Conservation (phyloP, 257 asterid species). For the Craterostigma plantagineum region DNA sequence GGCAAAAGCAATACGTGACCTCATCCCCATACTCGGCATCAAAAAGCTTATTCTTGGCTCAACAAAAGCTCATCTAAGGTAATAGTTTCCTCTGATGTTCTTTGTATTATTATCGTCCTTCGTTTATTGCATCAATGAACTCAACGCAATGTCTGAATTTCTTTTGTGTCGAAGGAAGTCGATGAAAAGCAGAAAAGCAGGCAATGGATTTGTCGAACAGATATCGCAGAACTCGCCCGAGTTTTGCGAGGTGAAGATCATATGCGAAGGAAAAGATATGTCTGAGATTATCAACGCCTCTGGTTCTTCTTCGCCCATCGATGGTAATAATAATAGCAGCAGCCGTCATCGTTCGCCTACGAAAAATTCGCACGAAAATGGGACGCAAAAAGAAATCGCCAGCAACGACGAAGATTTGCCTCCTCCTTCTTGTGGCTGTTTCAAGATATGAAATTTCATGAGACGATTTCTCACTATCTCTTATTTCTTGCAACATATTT, state of each 20-base stretch:
- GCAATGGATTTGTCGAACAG: constrained; percentile 25
- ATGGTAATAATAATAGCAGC: too few species aligned
- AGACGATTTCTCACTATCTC: too few species aligned
- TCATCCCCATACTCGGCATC: constrained; percentile 64
- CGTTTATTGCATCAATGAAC: too few species aligned
- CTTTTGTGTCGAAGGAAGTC: constrained; percentile 7
- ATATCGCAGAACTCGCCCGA: constrained; percentile 39
- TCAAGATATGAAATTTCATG: too few species aligned
- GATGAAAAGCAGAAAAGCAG: constrained; percentile 29
- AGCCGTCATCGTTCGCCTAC: too few species aligned
- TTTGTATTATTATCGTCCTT: too few species aligned
- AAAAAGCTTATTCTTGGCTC: constrained; percentile 40
- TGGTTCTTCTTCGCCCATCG: constrained; percentile 14
- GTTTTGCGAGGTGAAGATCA: constrained; percentile 52
- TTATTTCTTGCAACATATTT: too few species aligned
- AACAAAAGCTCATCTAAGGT: constrained; percentile 40
- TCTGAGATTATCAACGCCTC: constrained; percentile 10
- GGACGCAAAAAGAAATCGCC: too few species aligned
- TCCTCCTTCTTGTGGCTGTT: too few species aligned
- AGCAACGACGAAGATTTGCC: too few species aligned
- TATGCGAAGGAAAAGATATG: constrained; percentile 61
- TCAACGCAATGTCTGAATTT: neutral
- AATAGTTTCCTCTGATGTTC: too few species aligned
- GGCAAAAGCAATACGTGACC: constrained; percentile 56
- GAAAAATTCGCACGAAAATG: too few species aligned